A percentile compares a stretch with the other conserved stretches of the same genome.
Conservation (phyloP, 1,139 yeast species). For the Candida sanyaensis region DNA sequence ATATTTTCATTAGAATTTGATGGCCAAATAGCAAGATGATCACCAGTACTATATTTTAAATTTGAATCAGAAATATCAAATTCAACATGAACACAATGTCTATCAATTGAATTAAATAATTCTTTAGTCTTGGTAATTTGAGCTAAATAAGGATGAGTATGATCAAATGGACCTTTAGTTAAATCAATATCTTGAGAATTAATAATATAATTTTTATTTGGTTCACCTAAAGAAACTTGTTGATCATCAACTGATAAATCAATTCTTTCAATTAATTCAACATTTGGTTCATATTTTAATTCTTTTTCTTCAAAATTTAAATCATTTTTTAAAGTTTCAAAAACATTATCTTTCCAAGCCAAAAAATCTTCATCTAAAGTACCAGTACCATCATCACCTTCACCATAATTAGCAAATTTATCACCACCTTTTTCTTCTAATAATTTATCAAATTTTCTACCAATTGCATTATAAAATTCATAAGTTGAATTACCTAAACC, state of each 20-base stretch:
- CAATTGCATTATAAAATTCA: conserved; percentile 86
- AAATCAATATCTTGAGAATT: conserved; percentile 43
- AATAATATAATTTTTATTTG: conserved; percentile 60
- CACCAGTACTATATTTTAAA: conserved; percentile 90
- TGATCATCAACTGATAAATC: conserved; percentile 30
- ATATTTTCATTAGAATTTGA: conserved; percentile 82
- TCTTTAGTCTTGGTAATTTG: conserved; percentile 64
- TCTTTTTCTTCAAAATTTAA: conserved; percentile 76
- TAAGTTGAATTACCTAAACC: conserved; percentile 95
- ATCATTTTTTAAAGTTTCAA: conserved; percentile 65
- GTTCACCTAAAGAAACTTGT: conserved; percentile 81
- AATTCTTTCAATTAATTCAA: conserved; percentile 45
- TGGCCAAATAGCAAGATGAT: conserved; percentile 94
- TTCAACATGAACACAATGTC: conserved; percentile 90
- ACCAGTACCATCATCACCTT: conserved; percentile 95
- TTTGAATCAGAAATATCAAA: conserved; percentile 77
- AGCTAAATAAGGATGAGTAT: conserved; percentile 82
- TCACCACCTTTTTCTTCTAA: conserved; percentile 70
- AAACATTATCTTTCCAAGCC: conserved; percentile 84
- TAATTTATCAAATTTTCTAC: conserved; percentile 51
- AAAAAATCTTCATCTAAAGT: conserved; percentile 94
- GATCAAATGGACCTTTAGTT: conserved; percentile 78
- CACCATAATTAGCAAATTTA: conserved; percentile 72
- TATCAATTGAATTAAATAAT: conserved; percentile 62
- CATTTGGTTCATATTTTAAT: conserved; percentile 72